Evolutionary conservation across 768 basidiomycete genomes (phyloP), one percentile per base, ranked within the genome.

Genomic region (Glaciozyma antarctica): DNA sequence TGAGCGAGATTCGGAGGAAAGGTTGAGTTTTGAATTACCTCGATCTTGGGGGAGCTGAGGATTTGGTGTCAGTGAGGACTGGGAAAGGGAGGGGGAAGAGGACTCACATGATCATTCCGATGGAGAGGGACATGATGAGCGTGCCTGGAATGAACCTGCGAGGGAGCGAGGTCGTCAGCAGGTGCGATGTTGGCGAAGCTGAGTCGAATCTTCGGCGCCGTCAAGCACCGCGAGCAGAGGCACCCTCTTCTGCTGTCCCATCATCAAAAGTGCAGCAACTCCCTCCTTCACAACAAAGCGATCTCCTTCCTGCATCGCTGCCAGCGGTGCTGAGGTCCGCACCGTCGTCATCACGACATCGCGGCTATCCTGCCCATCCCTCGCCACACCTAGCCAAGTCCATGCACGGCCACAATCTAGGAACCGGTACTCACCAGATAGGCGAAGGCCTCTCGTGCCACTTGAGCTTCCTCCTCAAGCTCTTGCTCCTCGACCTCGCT

Each of bases 51-150:
- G 0, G 66, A 48, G 60, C 51, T 52, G 0, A 52, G 48, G 12
- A 54, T 10, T 2, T 13, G 32, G n/a, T 16, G 19, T 16, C 19
- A 19, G 38, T 28, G 17, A 30, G 8, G 15, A 21, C 12, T n/a
- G 7, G 26, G 4, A 32, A 7, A 32, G 41, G 22, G 21, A 16
- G 30, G 15, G 21, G 43, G 52, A 17, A 62, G 61, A n/a, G 32
- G 32, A 51, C 28, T 24, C 45, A 22, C 45, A 34, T 26, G 26
- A 56, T 66, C 58, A 65, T 60, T 34, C 71, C 68, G 59, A 67
- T 57, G n/a, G 61, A 43, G 47, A 72, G 44, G 1, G 67, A 54
- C 58, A 58, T 58, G 45, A 58, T 15, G 26, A 58, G 26, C 26
- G 43, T 58, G 58, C 58, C 58, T 13, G 58, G 58, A 5, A 58